Percentiles rank a stretch among this genome's conserved stretches.
Evolutionary conservation across 352 stramenopile species (phyloP).

Genomic region (Phytopythium litorale): DNA sequence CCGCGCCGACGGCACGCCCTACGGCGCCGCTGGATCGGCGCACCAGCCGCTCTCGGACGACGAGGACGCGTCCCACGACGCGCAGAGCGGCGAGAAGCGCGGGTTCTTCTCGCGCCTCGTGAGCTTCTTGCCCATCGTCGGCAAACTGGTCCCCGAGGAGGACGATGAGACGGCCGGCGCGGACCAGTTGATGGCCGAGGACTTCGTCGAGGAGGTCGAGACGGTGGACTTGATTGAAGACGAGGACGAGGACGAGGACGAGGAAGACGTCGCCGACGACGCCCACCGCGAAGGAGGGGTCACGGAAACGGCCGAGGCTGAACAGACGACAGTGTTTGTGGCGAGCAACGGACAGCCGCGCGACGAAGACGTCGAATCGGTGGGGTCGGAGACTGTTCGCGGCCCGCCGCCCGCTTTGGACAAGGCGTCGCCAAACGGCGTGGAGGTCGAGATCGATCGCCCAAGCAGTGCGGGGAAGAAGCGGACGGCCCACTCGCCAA

Average conservation of each 20-base stretch:
- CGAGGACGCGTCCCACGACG: slow-evolving; percentile 3
- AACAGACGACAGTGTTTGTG: slow-evolving; percentile 5
- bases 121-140: slow-evolving; percentile 63
- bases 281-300: not conserved
- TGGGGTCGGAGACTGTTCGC: slow-evolving; percentile 1
- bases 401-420: not conserved
- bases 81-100: slow-evolving; percentile 7
- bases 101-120: slow-evolving; percentile 56
- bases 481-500: not conserved
- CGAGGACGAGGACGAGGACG: slow-evolving; percentile 14
- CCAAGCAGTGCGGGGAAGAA: not conserved
- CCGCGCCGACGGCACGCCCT: slow-evolving; percentile 35
- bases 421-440: slow-evolving; percentile 5
- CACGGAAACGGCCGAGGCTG: not conserved
- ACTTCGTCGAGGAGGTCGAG: slow-evolving; percentile 10
- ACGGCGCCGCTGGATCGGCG: slow-evolving; percentile 21
- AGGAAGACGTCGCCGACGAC: slow-evolving; percentile 22
- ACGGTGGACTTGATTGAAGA: slow-evolving; percentile 20
- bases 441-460: not conserved
- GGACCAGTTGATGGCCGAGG: slow-evolving; percentile 9
- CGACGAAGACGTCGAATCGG: slow-evolving; percentile 2
- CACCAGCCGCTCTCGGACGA: slow-evolving; percentile 5
- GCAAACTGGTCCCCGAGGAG: slow-evolving; percentile 42
- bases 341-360: slow-evolving; percentile 6
- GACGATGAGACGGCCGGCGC: slow-evolving; percentile 19